Evolutionary conservation across 495 filamentous ascomycete species (phyloP), one percentile per base, ranked within the genome.

Genomic region (Baudoinia panamericana): DNA sequence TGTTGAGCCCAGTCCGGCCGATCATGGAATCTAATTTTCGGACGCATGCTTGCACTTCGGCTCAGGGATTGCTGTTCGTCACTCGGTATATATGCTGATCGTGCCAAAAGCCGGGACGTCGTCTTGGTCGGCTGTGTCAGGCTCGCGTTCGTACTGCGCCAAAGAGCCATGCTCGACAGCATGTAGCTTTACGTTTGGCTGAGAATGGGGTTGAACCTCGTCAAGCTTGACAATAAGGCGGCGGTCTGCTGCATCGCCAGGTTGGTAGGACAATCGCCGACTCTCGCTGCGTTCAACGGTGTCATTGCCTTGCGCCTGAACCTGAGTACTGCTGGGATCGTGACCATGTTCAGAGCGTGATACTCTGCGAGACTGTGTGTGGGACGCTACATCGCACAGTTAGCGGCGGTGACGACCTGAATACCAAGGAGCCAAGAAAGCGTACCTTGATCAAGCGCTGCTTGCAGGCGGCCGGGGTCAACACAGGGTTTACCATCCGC

Each of bases 1-100:
- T 21, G 28, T 20, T 42, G 39, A 2, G 39, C 16, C 39, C 39
- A 42, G 29, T 42, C 15, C 13, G 39, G 39, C 12, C 39, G 27
- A 20, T 42, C 39, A 9, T 11, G 18, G 13, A 30, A 2, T 32
- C 18, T 6, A n/a, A 42, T 4, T 9, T 15, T 12, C 20, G 4
- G 35, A 17, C 6, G 36, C 23, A 10, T 18, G 36, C 16, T 8
- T 15, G 21, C 20, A 26, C 2, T n/a, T 23, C n/a, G 16, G 9
- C 5, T 2, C 16, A 12, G 19, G 36, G 8, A 13, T 11, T 15
- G 12, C n/a, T 12, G 19, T 19, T 15, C 11, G 24, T 18, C 30
- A 26, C 9, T 16, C 9, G 4, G 4, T 4, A 13, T n/a, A n/a
- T 18, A 7, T 8, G n/a, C 4, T 38, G 9, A 16, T n/a, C 7